phyloP scores from a whole-genome alignment of 179 eudicot species.

The Patellifolia procumbens region DNA sequence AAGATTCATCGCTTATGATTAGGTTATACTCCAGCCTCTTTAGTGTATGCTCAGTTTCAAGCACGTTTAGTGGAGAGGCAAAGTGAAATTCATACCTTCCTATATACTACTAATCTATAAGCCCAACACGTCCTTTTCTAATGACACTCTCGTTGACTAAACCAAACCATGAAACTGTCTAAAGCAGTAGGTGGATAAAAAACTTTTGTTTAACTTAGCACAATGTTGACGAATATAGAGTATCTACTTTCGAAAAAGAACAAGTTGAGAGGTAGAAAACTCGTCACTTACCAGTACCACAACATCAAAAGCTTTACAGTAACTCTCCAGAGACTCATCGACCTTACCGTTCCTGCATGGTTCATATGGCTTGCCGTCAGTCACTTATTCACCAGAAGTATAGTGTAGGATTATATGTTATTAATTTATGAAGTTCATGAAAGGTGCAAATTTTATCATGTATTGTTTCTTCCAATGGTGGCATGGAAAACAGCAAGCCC shows the following conservation, averaged over 20 bases:
- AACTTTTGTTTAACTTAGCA: neutral
- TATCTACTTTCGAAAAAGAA: neutral
- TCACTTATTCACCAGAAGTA: neutral
- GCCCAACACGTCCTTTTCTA: neutral
- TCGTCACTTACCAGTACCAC: constrained; percentile 65
- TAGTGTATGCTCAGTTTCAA: neutral
- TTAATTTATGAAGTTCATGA: neutral
- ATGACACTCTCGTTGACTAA: neutral
- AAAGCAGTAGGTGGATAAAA: too few relatives aligned
- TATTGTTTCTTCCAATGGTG: neutral
- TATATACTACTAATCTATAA: neutral
- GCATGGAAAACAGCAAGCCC: neutral
- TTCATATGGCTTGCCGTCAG: constrained; percentile 4
- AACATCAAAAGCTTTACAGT: constrained; percentile 70
- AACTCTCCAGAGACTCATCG: constrained; percentile 65
- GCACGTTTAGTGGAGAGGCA: neutral
- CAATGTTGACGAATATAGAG: constrained; percentile 1
- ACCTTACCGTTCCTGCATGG: constrained; percentile 75
- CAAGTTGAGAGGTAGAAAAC: neutral
- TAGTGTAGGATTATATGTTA: neutral
- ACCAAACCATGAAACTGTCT: neutral
- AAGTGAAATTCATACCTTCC: neutral
- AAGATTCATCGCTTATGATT: neutral
- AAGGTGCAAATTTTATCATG: neutral
- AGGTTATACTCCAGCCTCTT: neutral